Evolutionary conservation across 2,329 filamentous ascomycete species (phyloP).

Genomic region (Fusarium sp.): DNA sequence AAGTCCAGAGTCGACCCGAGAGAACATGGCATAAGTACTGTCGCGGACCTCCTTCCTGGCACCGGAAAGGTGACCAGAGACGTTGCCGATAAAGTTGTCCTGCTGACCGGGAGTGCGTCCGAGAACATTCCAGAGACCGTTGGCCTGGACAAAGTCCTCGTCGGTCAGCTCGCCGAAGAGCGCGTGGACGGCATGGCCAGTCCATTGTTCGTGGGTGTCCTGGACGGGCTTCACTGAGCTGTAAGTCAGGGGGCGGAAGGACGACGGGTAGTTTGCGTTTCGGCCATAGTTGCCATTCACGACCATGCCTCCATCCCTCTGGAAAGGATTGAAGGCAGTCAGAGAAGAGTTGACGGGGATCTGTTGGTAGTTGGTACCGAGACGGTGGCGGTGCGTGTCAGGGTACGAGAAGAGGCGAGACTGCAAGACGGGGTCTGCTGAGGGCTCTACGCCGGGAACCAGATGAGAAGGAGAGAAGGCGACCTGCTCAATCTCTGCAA

Average conservation of each 20-base stretch:
- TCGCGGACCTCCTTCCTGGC: conserved; percentile 70
- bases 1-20: conserved; percentile 67
- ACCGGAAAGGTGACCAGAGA: conserved; percentile 69
- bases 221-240: conserved; percentile 56
- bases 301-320: conserved; percentile 81
- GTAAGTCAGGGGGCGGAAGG: conserved; percentile 64
- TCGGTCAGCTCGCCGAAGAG: conserved; percentile 63
- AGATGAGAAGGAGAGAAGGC: conserved; percentile 67
- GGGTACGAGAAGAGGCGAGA: conserved; percentile 66
- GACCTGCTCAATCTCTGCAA: conserved; percentile 66
- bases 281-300: conserved; percentile 76
- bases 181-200: conserved; percentile 60
- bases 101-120: conserved; percentile 70
- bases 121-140: conserved; percentile 65
- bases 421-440: conserved; percentile 63
- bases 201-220: conserved; percentile 64
- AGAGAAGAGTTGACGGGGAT: conserved; percentile 68
- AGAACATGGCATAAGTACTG: conserved; percentile 75
- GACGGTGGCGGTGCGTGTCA: conserved; percentile 66
- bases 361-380: conserved; percentile 68
- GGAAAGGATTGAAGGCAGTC: conserved; percentile 76
- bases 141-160: conserved; percentile 67
- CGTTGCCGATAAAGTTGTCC: conserved; percentile 73
- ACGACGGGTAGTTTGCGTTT: conserved; percentile 72
- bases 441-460: conserved; percentile 66